A percentile compares a stretch with the other conserved stretches of the same genome.
phyloP scores from a whole-genome alignment of 208 protist species.

The Leishmania lainsoni region DNA sequence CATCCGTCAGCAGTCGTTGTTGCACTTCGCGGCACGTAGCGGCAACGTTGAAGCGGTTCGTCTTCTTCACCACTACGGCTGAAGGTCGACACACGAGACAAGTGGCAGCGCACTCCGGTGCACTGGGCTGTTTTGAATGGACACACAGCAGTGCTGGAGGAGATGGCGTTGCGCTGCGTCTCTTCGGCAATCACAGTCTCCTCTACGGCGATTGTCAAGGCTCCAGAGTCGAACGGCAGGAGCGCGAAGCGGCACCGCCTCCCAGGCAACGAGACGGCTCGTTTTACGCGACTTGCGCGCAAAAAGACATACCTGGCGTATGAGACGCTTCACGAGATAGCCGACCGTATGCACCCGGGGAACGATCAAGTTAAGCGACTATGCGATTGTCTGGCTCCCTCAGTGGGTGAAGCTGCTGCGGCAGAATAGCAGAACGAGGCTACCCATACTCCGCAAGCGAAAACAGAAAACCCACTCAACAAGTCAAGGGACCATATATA shows the following conservation, averaged over 20 bases:
- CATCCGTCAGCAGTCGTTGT: conserved; percentile 54
- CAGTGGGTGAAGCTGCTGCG: conserved; percentile 22
- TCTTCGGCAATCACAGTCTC: background rate
- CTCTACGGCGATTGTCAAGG: background rate
- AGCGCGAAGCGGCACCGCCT: conserved; percentile 1
- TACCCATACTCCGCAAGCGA: background rate
- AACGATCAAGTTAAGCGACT: conserved; percentile 20
- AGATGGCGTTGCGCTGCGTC: conserved; percentile 23
- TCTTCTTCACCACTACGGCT: conserved; percentile 37
- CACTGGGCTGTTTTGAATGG: conserved; percentile 69
- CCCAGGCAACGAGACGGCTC: conserved; percentile 11
- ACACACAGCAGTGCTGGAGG: conserved; percentile 36
- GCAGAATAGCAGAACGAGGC: background rate
- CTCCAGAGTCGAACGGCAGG: background rate
- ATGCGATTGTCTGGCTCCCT: conserved; percentile 26
- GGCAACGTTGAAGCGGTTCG: conserved; percentile 34
- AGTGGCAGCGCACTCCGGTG: conserved; percentile 68
- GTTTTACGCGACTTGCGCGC: conserved; percentile 43
- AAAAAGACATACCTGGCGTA: conserved; percentile 50
- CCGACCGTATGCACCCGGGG: conserved; percentile 21
- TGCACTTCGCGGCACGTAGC: conserved; percentile 60
- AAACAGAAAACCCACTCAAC: background rate
- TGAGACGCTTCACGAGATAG: conserved; percentile 47
- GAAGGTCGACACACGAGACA: conserved; percentile 43
- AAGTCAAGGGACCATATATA: background rate